Evolutionary conservation across 768 basidiomycete species (phyloP).

Genomic region (Tulasnella sp.): DNA sequence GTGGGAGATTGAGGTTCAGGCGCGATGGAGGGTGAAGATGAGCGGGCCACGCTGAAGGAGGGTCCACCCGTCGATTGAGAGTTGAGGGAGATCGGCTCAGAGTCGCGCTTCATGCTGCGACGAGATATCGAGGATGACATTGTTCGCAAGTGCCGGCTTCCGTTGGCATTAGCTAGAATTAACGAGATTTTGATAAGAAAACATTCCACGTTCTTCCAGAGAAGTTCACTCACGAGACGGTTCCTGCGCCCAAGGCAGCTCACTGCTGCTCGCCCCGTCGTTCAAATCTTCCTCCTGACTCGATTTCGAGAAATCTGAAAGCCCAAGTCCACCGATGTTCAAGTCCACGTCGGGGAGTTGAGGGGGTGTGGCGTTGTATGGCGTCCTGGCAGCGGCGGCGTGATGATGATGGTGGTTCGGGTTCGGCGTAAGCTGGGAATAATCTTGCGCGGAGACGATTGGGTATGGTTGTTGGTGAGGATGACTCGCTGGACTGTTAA

Average conservation of each 20-base stretch:
- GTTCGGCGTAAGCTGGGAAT: slow-evolving; percentile 15
- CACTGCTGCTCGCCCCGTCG: slow-evolving; percentile 16
- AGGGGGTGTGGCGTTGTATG: slow-evolving; percentile 12
- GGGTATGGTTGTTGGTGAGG: slow-evolving; percentile 30
- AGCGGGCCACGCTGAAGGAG: neutral
- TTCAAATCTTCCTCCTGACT: neutral
- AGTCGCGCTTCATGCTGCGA: slow-evolving; percentile 13
- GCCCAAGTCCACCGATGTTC: slow-evolving; percentile 10
- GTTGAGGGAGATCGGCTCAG: neutral
- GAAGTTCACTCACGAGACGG: slow-evolving; percentile 12
- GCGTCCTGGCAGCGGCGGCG: neutral
- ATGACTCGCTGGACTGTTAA: slow-evolving; percentile 34
- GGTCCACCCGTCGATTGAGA: neutral
- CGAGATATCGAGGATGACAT: slow-evolving; percentile 20
- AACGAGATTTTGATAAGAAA: neutral
- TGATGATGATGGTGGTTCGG: slow-evolving; percentile 1
- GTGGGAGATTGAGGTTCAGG: slow-evolving; percentile 13
- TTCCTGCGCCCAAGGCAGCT: neutral
- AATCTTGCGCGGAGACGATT: neutral
- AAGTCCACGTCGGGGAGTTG: slow-evolving; percentile 22
- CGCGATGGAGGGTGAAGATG: slow-evolving; percentile 10
- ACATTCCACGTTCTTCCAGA: neutral
- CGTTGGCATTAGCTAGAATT: slow-evolving; percentile 12
- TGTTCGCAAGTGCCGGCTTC: slow-evolving; percentile 11
- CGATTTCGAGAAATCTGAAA: slow-evolving; percentile 11